Base-by-base conservation (phyloP, 192 early-diverging fungal genomes). In the Coemansia sp. region DNA sequence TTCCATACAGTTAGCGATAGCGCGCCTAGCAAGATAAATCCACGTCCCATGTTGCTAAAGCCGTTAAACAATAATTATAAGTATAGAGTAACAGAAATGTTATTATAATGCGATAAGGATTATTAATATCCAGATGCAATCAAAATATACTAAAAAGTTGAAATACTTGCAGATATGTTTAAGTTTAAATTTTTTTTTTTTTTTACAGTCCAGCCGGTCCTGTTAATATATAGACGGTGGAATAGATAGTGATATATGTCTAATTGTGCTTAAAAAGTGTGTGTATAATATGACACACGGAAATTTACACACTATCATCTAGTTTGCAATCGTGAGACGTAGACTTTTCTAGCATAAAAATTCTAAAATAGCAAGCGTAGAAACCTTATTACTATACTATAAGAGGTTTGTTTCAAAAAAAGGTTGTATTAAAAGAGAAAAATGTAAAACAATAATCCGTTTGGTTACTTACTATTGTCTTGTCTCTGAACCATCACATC, bases 1-100 rank as follows among this genome's bases (percentile, higher is more conserved):
- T 78, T 71, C 58, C 46, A 52, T 4, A 70, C 7, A 6, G 57
- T 61, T 10, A 78, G 39, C 39, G 67, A 50, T 24, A 71, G 63
- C 46, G 68, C 60, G 30, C 67, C 54, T 42, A 72, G 54, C 57
- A 72, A 51, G 39, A 39, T 60, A 52, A 74, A 61, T 36, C 57
- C 51, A 8, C 61, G 57, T 57, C 59, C 66, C 76, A 79, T 78
- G 9, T n/a, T 36, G 7, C 8, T n/a, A 22, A 19, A 31, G 1
- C 5, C n/a, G n/a, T n/a, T n/a, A n/a, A n/a, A n/a, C n/a, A n/a
- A 29, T n/a, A 57, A 23, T 10, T 6, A 36, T 36, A 10, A 17
- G 33, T 36, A 36, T 6, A 36, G 33, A 36, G 6, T 36, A 36
- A 36, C 6, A 6, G 33, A 6, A 5, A 36, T 36, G 33, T 46